Percentiles rank a stretch among this genome's conserved stretches.
Evolutionary conservation across 2,329 filamentous ascomycete genomes (phyloP).

Genomic region (Fusarium sp.): DNA sequence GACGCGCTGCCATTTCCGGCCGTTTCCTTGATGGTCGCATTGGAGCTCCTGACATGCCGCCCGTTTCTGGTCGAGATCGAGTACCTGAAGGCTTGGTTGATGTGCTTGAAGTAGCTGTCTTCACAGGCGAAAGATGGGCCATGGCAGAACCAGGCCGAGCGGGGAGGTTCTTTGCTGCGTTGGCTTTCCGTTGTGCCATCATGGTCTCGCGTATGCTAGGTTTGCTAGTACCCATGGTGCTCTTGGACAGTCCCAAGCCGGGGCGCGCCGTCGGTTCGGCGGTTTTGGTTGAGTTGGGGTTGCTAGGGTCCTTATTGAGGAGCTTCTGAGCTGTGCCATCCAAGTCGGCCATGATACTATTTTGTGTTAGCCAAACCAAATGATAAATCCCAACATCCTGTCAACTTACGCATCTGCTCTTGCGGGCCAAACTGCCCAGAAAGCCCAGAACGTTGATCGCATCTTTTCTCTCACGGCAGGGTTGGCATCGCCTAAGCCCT

Average conservation of each 20-base stretch:
- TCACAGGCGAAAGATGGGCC: conserved; percentile 67
- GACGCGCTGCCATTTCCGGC: conserved; percentile 67
- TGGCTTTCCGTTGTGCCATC: conserved; percentile 79
- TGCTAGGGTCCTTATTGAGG: conserved; percentile 84
- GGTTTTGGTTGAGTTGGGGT: conserved; percentile 76
- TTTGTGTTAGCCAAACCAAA: conserved; percentile 36
- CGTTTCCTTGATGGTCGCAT: conserved; percentile 69
- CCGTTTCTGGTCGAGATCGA: conserved; percentile 59
- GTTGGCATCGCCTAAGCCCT: conserved; percentile 88
- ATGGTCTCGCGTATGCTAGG: conserved; percentile 84
- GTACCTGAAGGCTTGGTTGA: conserved; percentile 51
- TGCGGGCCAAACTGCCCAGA: conserved; percentile 79
- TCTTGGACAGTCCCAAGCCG: conserved; percentile 71
- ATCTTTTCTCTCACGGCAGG: conserved; percentile 89
- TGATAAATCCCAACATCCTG: background rate
- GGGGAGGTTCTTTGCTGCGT: conserved; percentile 63
- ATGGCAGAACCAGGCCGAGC: conserved; percentile 71
- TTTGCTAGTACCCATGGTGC: conserved; percentile 67
- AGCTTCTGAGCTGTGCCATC: conserved; percentile 82
- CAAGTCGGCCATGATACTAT: conserved; percentile 79
- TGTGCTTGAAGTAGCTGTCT: conserved; percentile 49
- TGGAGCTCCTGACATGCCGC: conserved; percentile 71
- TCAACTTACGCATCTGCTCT: conserved; percentile 75
- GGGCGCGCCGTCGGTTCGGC: conserved; percentile 61
- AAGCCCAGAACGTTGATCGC: conserved; percentile 88